Conservation (phyloP, 805 yeast species). For the Pichia nanzhaoensis region DNA sequence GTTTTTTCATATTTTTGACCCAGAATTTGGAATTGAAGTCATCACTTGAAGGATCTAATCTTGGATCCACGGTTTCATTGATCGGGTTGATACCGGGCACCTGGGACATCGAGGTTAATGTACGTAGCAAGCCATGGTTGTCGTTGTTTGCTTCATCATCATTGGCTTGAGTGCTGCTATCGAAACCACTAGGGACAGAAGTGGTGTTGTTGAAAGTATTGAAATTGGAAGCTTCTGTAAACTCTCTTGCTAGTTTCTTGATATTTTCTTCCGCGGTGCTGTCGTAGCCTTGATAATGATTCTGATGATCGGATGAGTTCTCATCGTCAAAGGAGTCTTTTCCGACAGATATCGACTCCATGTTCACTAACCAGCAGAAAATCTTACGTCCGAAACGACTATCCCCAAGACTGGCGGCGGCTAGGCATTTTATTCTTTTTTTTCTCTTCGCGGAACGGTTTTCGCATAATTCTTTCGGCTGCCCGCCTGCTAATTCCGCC, state of each 20-base stretch:
- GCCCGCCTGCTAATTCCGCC: too few species aligned
- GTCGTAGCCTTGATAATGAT: conserved; percentile 34
- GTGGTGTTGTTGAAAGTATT: conserved; percentile 3
- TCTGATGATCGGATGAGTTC: conserved; percentile 8
- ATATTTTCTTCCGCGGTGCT: conserved; percentile 28
- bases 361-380: not conserved
- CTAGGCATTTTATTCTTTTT: too few species aligned
- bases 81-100: conserved; percentile 44
- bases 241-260: conserved; percentile 37
- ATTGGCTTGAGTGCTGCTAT: not conserved
- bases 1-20: conserved; percentile 57
- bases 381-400: not conserved
- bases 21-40: conserved; percentile 54
- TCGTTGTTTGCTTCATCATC: conserved; percentile 1
- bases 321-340: conserved; percentile 14
- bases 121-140: conserved; percentile 22
- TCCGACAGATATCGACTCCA: conserved; percentile 26
- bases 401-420: not conserved
- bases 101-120: conserved; percentile 44
- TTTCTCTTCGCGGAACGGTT: too few species aligned
- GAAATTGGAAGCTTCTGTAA: conserved; percentile 27
- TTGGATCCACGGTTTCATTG: conserved; percentile 27
- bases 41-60: conserved; percentile 54
- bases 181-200: too few species aligned
- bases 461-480: too few species aligned